These are phyloP conservation scores for Diaporthe batatas DNA, from an alignment of 2,329 filamentous ascomycete species.

Conservation along the genomic window DNA sequence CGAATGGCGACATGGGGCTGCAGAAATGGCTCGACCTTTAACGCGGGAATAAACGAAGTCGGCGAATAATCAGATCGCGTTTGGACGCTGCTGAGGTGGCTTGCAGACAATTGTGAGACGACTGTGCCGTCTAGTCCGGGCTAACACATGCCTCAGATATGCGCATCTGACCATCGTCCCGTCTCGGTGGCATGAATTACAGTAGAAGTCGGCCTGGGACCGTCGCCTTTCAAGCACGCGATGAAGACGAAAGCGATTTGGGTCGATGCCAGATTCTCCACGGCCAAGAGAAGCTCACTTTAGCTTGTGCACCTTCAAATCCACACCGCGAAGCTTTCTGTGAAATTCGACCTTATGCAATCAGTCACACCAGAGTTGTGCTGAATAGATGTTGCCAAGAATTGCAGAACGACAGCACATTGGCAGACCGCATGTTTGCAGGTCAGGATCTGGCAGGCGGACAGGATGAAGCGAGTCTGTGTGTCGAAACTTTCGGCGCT, in stretches of 20 bases:
- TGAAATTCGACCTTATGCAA: neutral
- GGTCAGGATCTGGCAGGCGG: constrained; percentile 22
- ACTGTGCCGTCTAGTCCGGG: constrained; percentile 34
- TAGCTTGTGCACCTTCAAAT: neutral
- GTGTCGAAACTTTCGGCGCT: constrained; percentile 25
- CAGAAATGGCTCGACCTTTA: constrained; percentile 24
- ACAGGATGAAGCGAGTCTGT: constrained; percentile 14
- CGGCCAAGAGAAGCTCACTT: constrained; percentile 2
- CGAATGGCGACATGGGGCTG: constrained; percentile 2
- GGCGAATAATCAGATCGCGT: constrained; percentile 27
- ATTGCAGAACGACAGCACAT: constrained; percentile 30
- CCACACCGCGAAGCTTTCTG: constrained; percentile 1
- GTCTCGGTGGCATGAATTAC: constrained; percentile 30
- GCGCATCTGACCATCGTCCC: constrained; percentile 38
- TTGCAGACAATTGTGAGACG: constrained; percentile 40
- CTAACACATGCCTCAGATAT: constrained; percentile 35
- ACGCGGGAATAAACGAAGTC: constrained; percentile 24
- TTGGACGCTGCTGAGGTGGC: constrained; percentile 35
- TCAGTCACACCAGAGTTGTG: neutral
- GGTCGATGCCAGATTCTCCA: neutral
- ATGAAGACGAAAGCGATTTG: neutral
- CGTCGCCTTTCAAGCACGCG: neutral
- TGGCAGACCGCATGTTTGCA: constrained; percentile 37
- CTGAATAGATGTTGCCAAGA: constrained; percentile 27
- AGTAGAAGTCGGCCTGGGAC: constrained; percentile 12